Conservation (phyloP, 495 filamentous ascomycete species). For the Platismatia glauca region DNA sequence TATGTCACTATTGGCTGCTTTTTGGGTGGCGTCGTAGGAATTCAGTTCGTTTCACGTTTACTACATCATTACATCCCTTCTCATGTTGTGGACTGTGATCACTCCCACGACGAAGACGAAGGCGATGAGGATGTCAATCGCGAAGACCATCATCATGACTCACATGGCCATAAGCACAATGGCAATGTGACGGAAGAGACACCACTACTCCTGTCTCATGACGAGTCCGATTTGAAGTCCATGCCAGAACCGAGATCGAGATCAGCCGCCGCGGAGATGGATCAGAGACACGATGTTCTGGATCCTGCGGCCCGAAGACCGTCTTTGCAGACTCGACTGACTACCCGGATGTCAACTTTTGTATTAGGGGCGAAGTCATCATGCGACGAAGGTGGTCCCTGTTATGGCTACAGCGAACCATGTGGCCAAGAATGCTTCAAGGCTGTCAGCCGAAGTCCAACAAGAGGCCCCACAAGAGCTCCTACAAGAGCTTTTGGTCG, state of each 20-base stretch:
- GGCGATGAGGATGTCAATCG: slow-evolving; percentile 25
- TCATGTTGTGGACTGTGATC: slow-evolving; percentile 89
- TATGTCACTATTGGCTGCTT: slow-evolving; percentile 72
- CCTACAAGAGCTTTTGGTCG: slow-evolving; percentile 14
- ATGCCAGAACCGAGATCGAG: slow-evolving; percentile 2
- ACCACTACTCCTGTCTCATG: slow-evolving; percentile 33
- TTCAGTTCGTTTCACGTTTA: slow-evolving; percentile 68
- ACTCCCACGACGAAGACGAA: slow-evolving; percentile 56
- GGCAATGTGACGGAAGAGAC: slow-evolving; percentile 34
- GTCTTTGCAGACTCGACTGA: slow-evolving; percentile 33
- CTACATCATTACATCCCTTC: slow-evolving; percentile 81
- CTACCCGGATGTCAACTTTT: slow-evolving; percentile 51
- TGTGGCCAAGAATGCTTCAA: slow-evolving; percentile 78
- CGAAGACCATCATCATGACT: slow-evolving; percentile 20
- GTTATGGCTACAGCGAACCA: slow-evolving; percentile 75
- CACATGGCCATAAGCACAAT: slow-evolving; percentile 13
- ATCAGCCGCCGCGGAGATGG: slow-evolving; percentile 7
- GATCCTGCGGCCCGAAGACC: slow-evolving; percentile 24
- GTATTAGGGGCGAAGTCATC: slow-evolving; percentile 57
- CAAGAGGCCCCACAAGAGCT: slow-evolving; percentile 14
- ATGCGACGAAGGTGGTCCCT: slow-evolving; percentile 69
- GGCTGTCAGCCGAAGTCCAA: slow-evolving; percentile 20
- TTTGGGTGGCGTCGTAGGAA: slow-evolving; percentile 70
- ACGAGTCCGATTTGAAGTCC: slow-evolving; percentile 6
- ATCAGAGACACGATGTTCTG: slow-evolving; percentile 5